Evolutionary conservation across 768 basidiomycete genomes (phyloP).

Genomic region (Grammothele lineata): DNA sequence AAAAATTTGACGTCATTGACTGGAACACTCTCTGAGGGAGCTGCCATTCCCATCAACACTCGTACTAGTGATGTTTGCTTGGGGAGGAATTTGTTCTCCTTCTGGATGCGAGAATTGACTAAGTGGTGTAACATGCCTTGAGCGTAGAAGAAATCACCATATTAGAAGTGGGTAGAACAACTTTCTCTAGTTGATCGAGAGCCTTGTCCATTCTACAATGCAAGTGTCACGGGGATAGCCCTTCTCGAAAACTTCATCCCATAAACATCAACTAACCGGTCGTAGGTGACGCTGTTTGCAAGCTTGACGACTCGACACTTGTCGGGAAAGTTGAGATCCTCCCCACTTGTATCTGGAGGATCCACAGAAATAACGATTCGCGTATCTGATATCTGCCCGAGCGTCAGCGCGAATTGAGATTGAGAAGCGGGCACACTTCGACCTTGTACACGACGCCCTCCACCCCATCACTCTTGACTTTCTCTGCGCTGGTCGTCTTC

Average conservation of each 20-base stretch:
- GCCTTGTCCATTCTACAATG: conserved; percentile 78
- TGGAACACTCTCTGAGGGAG: conserved; percentile 37
- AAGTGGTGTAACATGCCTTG: too few relatives aligned
- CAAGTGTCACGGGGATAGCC: too few relatives aligned
- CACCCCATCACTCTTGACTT: conserved; percentile 34
- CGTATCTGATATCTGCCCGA: conserved; percentile 66
- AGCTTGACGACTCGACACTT: conserved; percentile 82
- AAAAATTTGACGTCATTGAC: conserved; percentile 56
- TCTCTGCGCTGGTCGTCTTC: conserved; percentile 35
- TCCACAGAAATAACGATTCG: conserved; percentile 80
- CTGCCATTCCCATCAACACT: conserved; percentile 66
- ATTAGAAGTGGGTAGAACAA: conserved; percentile 22
- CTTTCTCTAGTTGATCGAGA: conserved; percentile 58
- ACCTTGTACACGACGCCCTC: conserved; percentile 92
- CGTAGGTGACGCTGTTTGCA: conserved; percentile 90
- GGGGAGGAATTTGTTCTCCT: conserved; percentile 39
- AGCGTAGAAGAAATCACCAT: background rate
- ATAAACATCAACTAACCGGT: conserved; percentile 43
- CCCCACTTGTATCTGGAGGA: conserved; percentile 49
- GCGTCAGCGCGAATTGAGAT: background rate
- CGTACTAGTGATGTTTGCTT: conserved; percentile 51
- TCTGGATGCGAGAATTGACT: conserved; percentile 15
- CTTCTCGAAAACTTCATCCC: too few relatives aligned
- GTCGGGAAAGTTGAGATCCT: conserved; percentile 79
- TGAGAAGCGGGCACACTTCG: background rate